phyloP scores from a whole-genome alignment of 2,329 filamentous ascomycete species.

The Clonostachys sp. region DNA sequence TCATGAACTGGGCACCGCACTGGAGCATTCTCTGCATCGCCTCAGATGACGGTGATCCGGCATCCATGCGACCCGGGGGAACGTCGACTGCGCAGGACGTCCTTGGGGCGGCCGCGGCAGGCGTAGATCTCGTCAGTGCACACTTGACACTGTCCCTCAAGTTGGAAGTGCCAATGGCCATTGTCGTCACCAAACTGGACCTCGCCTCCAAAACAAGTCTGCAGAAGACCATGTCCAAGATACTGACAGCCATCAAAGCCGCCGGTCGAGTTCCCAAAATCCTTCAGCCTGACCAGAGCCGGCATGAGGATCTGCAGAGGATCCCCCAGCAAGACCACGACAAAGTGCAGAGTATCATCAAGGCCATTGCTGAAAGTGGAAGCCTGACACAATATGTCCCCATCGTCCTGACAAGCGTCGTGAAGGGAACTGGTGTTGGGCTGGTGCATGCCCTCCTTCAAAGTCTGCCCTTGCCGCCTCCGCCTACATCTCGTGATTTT shows the following conservation, averaged over 20 bases:
- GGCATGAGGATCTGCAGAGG: conserved; percentile 42
- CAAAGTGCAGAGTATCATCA: conserved; percentile 53
- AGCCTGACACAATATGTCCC: conserved; percentile 59
- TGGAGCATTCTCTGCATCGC: conserved; percentile 88
- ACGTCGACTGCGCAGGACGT: conserved; percentile 46
- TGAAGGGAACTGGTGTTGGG: conserved; percentile 78
- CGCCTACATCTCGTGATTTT: conserved; percentile 48
- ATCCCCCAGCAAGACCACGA: conserved; percentile 52
- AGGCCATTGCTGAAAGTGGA: conserved; percentile 37
- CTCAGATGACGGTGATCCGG: conserved; percentile 62
- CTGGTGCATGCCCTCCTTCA: conserved; percentile 78
- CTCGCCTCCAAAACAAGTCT: conserved; percentile 71
- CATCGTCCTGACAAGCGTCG: conserved; percentile 81
- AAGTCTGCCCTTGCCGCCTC: conserved; percentile 64
- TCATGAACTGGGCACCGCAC: conserved; percentile 95
- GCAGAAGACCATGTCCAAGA: conserved; percentile 63
- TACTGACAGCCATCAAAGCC: conserved; percentile 74
- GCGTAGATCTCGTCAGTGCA: conserved; percentile 69
- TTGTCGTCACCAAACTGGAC: conserved; percentile 90
- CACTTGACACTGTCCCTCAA: conserved; percentile 84
- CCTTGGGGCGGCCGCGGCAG: conserved; percentile 43
- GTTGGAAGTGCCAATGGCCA: conserved; percentile 69
- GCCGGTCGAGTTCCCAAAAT: conserved; percentile 71
- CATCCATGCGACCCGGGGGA: conserved; percentile 21
- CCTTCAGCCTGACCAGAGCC: conserved; percentile 51